Conservation (phyloP, 2,329 filamentous ascomycete species). For the Colletotrichum sp. region DNA sequence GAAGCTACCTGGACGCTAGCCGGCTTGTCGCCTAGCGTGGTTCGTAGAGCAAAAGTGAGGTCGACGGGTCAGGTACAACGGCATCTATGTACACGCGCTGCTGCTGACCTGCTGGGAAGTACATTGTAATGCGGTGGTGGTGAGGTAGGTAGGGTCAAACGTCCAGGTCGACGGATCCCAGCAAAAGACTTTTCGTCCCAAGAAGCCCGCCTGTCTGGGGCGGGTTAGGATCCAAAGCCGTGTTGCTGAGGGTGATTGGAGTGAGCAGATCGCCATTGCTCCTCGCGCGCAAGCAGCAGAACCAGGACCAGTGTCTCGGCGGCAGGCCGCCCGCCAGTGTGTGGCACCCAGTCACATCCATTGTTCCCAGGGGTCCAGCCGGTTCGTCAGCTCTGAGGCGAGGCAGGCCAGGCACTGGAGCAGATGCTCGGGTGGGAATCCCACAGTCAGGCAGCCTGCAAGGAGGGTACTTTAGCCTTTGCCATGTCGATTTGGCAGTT, state of each 20-base stretch:
- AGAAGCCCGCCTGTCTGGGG: conserved; percentile 1
- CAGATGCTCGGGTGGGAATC: background rate
- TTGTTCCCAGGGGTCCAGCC: background rate
- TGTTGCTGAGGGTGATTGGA: background rate
- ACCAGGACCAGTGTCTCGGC: background rate
- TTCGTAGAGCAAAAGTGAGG: background rate
- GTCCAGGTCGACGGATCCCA: conserved; percentile 1
- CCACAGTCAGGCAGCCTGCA: background rate
- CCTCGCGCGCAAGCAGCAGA: background rate
- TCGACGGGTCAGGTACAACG: background rate
- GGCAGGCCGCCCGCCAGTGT: background rate
- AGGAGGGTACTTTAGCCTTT: background rate
- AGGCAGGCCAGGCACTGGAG: background rate
- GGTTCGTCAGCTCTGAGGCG: background rate
- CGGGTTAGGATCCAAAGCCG: background rate
- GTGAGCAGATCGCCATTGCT: conserved; percentile 1
- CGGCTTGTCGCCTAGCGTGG: conserved; percentile 12
- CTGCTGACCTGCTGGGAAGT: background rate
- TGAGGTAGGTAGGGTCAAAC: background rate
- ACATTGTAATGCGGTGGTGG: background rate
- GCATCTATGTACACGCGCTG: background rate
- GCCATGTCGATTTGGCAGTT: background rate
- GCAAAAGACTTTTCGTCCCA: conserved; percentile 9
- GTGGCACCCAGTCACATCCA: background rate
- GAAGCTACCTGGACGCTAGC: conserved; percentile 14